These are phyloP conservation scores for Talaromyces marneffei DNA, from an alignment of 2,329 filamentous ascomycete species.

Conservation along the genomic window DNA sequence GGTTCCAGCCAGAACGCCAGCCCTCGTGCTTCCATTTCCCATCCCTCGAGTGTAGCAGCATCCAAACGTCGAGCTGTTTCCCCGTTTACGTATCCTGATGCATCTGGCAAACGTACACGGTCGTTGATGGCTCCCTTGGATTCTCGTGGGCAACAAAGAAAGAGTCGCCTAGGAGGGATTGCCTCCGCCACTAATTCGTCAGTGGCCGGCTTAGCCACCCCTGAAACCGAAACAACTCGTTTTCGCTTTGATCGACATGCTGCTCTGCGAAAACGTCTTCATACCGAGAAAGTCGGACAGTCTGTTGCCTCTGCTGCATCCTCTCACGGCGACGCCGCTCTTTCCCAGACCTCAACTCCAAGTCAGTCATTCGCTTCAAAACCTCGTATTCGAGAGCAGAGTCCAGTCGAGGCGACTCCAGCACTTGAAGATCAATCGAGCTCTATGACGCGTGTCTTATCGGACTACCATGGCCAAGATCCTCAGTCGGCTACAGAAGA, in stretches of 20 bases:
- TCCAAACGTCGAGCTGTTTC: constrained; percentile 47
- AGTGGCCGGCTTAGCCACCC: constrained; percentile 35
- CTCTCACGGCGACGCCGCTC: constrained; percentile 10
- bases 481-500: constrained; percentile 12
- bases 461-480: constrained; percentile 9
- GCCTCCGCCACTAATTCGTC: constrained; percentile 23
- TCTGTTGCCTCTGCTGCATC: constrained; percentile 30
- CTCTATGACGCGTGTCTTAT: constrained; percentile 10
- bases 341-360: constrained; percentile 14
- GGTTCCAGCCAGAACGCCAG: constrained; percentile 29
- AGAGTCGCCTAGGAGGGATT: constrained; percentile 22
- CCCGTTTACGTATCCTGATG: constrained; percentile 51
- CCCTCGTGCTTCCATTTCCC: constrained; percentile 23
- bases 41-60: constrained; percentile 22
- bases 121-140: constrained; percentile 40
- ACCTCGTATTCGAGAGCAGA: not conserved
- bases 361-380: constrained; percentile 19
- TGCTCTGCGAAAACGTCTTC: constrained; percentile 26
- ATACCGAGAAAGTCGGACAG: constrained; percentile 30
- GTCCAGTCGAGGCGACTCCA: constrained; percentile 16
- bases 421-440: constrained; percentile 16
- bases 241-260: constrained; percentile 25
- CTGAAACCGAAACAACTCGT: constrained; percentile 33
- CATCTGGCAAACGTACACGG: constrained; percentile 31
- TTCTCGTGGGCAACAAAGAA: constrained; percentile 30